Evolutionary conservation across 768 basidiomycete genomes (phyloP).

Genomic region (Phaffia australis): DNA sequence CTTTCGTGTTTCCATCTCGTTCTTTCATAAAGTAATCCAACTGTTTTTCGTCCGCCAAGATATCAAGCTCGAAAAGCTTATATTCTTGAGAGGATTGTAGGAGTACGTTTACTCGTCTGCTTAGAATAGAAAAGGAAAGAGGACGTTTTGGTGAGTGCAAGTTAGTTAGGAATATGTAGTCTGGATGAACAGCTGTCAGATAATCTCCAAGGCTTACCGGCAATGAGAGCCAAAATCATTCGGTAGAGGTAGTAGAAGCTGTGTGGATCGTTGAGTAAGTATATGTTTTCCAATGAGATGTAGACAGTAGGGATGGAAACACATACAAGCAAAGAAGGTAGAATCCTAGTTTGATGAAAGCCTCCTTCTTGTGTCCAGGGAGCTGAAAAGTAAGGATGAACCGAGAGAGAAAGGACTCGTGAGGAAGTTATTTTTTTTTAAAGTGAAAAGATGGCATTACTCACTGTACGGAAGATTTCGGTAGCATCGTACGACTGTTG

Average conservation of each 20-base stretch:
- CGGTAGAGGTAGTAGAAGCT: constrained; percentile 34
- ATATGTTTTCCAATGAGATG: constrained; percentile 24
- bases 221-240: constrained; percentile 35
- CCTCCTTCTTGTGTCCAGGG: constrained; percentile 87
- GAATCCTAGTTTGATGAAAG: constrained; percentile 77
- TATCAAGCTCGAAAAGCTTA: no score
- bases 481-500: constrained; percentile 99
- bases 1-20: no score
- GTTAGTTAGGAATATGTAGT: no score
- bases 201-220: constrained; percentile 29
- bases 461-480: constrained; percentile 89
- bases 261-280: constrained; percentile 9
- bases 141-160: no score
- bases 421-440: neutral
- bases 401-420: neutral
- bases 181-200: no score
- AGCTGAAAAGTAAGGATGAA: constrained; percentile 7
- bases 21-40: no score
- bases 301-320: constrained; percentile 52
- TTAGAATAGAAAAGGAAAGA: no score
- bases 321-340: constrained; percentile 35
- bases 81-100: no score
- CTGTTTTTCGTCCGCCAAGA: no score
- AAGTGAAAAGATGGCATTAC: neutral
- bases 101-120: no score